Base-by-base conservation (phyloP, 2,329 filamentous ascomycete species). In the Chrysosporium queenslandicum region DNA sequence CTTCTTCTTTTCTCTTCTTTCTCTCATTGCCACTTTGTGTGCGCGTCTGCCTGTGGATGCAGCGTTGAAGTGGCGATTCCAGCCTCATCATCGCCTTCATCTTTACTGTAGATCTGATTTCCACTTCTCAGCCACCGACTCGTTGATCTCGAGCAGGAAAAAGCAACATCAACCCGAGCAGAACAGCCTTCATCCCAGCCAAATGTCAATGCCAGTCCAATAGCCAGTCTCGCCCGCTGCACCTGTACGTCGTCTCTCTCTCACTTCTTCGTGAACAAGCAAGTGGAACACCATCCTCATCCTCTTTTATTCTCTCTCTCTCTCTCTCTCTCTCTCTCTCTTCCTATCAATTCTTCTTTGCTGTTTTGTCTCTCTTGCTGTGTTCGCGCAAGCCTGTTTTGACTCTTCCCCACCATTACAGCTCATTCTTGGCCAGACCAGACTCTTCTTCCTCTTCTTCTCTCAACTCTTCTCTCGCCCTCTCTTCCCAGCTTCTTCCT, bases 401-500 rank as follows among this genome's bases (percentile, higher is more conserved):
- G 5, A 30, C 27, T 30, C 11, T 11, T 30, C 27, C 23, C 39
- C 21, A 5, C 39, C 39, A 9, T 4, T 5, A 8, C 39, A 41
- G 23, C 41, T 30, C 39, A n/a, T 30, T 30, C 27, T 11, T 30
- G 27, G 5, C 27, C 11, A 6, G 5, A 6, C 14, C 25, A 4
- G 23, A n/a, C 23, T 18, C 41, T 12, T 46, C 27, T 12, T 32
- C 25, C 4, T 16, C 43, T 16, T 46, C 27, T 16, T 29, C 27
- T 11, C 36, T 16, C 32, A 20, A 16, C 46, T 25, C 32, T 34
- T 14, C 27, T 30, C 27, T 6, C 27, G 11, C 27, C 5, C 27
- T 11, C 45, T 21, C 37, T 25, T 39, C 45, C 3, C 20, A 16
- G 11, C 29, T 21, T 29, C 7, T 12, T 34, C 32, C 21, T 69